Evolutionary conservation across 1,284 basidiomycete species (phyloP).

Genomic region (Leccinum pallidistipes): DNA sequence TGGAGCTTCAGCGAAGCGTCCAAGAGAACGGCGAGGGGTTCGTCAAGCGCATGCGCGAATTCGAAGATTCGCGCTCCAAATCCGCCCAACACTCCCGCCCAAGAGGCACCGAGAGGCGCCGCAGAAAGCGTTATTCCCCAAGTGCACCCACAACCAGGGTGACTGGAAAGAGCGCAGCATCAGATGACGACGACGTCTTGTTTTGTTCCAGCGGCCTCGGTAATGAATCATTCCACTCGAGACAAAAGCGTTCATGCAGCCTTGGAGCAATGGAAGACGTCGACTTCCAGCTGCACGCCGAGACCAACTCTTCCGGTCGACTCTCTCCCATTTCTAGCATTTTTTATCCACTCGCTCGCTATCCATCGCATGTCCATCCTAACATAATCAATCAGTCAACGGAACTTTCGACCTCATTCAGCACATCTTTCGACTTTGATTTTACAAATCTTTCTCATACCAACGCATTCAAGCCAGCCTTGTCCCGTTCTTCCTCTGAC

Average conservation of each 20-base stretch:
- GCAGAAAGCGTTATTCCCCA: constrained; percentile 39
- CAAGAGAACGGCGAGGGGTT: constrained; percentile 63
- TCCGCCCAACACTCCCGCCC: constrained; percentile 38
- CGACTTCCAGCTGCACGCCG: constrained; percentile 17
- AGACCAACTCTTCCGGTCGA: constrained; percentile 17
- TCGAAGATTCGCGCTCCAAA: constrained; percentile 52
- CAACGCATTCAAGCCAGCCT: constrained; percentile 21
- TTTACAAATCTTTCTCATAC: constrained; percentile 27
- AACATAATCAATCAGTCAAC: constrained; percentile 12
- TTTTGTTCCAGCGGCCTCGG: constrained; percentile 46
- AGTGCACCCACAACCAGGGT: constrained; percentile 20
- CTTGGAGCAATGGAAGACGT: constrained; percentile 42
- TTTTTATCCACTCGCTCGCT: constrained; percentile 14
- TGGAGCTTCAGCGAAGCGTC: constrained; percentile 60
- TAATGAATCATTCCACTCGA: constrained; percentile 22
- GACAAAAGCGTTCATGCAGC: constrained; percentile 44
- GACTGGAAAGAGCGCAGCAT: constrained; percentile 21
- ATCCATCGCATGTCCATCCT: constrained; percentile 14
- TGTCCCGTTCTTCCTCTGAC: constrained; percentile 29
- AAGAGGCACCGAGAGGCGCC: constrained; percentile 39
- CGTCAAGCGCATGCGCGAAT: constrained; percentile 71
- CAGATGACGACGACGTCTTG: constrained; percentile 54
- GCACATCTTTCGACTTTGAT: constrained; percentile 25
- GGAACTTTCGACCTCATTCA: constrained; percentile 27
- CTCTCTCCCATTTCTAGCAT: constrained; percentile 30